Conservation (phyloP, 2,329 filamentous ascomycete genomes). For the Ascochyta pisi region DNA sequence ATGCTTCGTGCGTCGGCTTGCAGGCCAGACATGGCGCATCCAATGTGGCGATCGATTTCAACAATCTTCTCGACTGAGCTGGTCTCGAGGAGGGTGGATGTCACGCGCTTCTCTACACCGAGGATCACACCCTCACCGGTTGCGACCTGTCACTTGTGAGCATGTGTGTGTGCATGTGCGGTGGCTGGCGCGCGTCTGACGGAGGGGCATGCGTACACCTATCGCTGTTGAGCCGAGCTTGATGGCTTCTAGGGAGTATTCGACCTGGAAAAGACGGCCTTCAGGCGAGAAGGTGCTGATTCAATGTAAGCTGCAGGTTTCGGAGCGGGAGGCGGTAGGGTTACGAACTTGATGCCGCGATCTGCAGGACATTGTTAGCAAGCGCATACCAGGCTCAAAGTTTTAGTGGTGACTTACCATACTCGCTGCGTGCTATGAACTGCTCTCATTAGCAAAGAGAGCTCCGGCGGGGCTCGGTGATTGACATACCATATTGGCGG, state of each 20-base stretch:
- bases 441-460: slow-evolving; percentile 40
- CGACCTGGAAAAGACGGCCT: slow-evolving; percentile 99
- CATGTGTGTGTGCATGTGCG: background rate
- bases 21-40: slow-evolving; percentile 97
- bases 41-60: slow-evolving; percentile 98
- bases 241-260: slow-evolving; percentile 99
- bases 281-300: slow-evolving; percentile 97
- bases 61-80: slow-evolving; percentile 99
- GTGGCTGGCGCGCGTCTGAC: background rate
- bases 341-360: slow-evolving; percentile 91
- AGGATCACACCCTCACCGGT: slow-evolving; percentile 95
- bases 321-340: slow-evolving; percentile 20
- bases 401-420: slow-evolving; percentile 69
- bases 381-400: slow-evolving; percentile 9
- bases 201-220: slow-evolving; percentile 65
- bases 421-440: slow-evolving; percentile 99
- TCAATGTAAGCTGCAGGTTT: slow-evolving; percentile 32
- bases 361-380: slow-evolving; percentile 62
- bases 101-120: slow-evolving; percentile 98
- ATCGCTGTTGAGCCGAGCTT: slow-evolving; percentile 99
- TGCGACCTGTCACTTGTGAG: slow-evolving; percentile 65
- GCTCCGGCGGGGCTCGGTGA: slow-evolving; percentile 35
- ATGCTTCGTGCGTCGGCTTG: slow-evolving; percentile 98
- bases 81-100: slow-evolving; percentile 94
- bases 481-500: slow-evolving; percentile 43